Evolutionary conservation across 2,329 filamentous ascomycete species (phyloP).

Genomic region (Chlorencoelia australis): DNA sequence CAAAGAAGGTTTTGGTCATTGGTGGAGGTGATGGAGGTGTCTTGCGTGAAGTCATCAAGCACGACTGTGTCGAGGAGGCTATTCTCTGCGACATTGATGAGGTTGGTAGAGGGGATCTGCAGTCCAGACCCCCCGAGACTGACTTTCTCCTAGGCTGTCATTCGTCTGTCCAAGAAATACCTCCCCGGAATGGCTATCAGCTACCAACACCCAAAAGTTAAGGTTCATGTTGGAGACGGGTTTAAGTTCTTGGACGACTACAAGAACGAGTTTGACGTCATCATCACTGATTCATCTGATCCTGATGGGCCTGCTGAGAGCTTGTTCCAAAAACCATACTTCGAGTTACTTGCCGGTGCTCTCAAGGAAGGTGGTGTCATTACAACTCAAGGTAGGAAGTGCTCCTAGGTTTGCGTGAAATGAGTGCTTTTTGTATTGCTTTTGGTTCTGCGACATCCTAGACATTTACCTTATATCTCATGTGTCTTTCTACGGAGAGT

Average conservation of each 20-base stretch:
- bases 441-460: not conserved
- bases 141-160: too few relatives aligned
- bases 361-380: slow-evolving; percentile 95
- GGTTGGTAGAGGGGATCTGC: slow-evolving; percentile 34
- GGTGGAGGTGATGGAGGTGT: slow-evolving; percentile 96
- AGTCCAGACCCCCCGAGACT: too few relatives aligned
- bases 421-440: not conserved
- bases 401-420: slow-evolving; percentile 44
- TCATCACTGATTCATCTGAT: slow-evolving; percentile 98
- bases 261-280: slow-evolving; percentile 97
- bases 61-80: slow-evolving; percentile 92
- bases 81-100: slow-evolving; percentile 98
- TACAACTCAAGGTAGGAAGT: slow-evolving; percentile 99
- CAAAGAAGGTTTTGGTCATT: slow-evolving; percentile 97
- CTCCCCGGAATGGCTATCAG: slow-evolving; percentile 88
- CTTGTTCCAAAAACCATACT: slow-evolving; percentile 98
- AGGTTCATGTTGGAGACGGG: slow-evolving; percentile 87
- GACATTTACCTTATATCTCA: slow-evolving; percentile 8
- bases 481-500: not conserved
- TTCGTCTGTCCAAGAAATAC: slow-evolving; percentile 96
- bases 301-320: slow-evolving; percentile 93
- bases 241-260: slow-evolving; percentile 98
- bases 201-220: slow-evolving; percentile 89
- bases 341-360: slow-evolving; percentile 82
- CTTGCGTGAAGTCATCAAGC: slow-evolving; percentile 97